Percentiles rank a stretch among this genome's conserved stretches.
Evolutionary conservation across 2,329 filamentous ascomycete species (phyloP).

Genomic region (Cladosporium phlei): DNA sequence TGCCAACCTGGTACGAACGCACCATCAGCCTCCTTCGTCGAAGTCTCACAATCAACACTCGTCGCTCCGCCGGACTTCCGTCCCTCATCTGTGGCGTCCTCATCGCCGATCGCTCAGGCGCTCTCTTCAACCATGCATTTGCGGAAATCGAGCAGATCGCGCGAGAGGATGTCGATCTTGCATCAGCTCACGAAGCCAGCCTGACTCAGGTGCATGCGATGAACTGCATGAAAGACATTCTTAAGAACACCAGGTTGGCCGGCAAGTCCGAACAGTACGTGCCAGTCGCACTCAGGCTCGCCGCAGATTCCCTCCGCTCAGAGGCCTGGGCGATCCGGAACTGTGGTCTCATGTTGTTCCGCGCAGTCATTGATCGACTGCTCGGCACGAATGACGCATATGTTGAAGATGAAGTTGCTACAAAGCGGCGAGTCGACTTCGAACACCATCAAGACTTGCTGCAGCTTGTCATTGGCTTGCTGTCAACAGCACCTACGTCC

Average conservation of each 20-base stretch:
- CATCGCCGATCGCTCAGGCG: constrained; percentile 54
- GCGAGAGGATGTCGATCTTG: constrained; percentile 23
- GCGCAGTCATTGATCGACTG: constrained; percentile 74
- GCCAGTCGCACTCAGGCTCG: constrained; percentile 69
- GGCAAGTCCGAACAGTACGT: constrained; percentile 69
- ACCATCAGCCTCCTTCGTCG: constrained; percentile 24
- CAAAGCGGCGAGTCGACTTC: constrained; percentile 59
- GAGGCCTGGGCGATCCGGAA: constrained; percentile 92
- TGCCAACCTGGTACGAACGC: constrained; percentile 63
- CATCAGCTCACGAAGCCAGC: constrained; percentile 46
- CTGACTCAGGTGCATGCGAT: constrained; percentile 90
- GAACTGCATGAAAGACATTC: constrained; percentile 89
- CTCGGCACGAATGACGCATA: constrained; percentile 65
- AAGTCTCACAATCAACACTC: constrained; percentile 65
- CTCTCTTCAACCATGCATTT: constrained; percentile 62
- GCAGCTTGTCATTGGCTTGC: constrained; percentile 57
- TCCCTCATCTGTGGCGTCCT: constrained; percentile 79
- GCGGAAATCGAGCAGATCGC: constrained; percentile 58
- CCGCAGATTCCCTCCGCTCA: constrained; percentile 72
- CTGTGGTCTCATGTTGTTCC: constrained; percentile 82
- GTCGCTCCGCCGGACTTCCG: constrained; percentile 87
- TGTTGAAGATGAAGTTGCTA: constrained; percentile 52
- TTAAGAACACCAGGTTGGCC: constrained; percentile 74
- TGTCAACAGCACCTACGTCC: constrained; percentile 34
- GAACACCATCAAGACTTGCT: constrained; percentile 64